Percentiles rank a stretch among this genome's conserved stretches.
Evolutionary conservation across 441 rosid species (phyloP).

Genomic region (Gossypium gossypioides): DNA sequence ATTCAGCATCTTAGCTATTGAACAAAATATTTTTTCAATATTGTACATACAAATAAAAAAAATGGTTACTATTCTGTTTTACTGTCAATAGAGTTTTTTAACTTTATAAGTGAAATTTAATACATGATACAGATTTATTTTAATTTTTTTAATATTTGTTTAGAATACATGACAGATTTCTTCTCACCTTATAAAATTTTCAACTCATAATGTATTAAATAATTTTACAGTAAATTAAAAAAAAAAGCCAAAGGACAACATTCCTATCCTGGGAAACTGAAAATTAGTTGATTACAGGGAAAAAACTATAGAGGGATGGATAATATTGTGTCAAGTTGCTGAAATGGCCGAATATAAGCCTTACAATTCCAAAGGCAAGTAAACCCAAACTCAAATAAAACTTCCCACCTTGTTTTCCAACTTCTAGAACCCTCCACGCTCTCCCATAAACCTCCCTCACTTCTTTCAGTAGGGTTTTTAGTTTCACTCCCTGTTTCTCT

Average conservation of each 20-base stretch:
- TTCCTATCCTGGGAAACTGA: no score
- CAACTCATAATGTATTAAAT: background rate
- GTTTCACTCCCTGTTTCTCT: background rate
- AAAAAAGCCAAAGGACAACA: no score
- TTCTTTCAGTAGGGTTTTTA: slow-evolving; percentile 14
- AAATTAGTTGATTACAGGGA: background rate
- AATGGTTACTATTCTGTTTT: no score
- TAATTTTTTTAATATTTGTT: no score
- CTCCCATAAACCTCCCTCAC: slow-evolving; percentile 17
- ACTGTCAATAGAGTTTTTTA: no score
- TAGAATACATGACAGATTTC: no score
- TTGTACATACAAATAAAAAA: no score
- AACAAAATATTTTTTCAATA: no score
- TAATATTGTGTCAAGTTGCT: background rate
- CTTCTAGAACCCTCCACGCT: slow-evolving; percentile 9
- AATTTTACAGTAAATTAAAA: background rate
- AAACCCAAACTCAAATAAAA: background rate
- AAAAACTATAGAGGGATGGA: background rate
- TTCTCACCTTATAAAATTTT: no score
- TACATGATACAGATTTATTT: no score
- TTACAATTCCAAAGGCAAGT: background rate
- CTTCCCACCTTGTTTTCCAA: background rate
- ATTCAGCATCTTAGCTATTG: no score
- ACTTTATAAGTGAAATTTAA: no score
- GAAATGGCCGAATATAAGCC: slow-evolving; percentile 14